Evolutionary conservation across 495 filamentous ascomycete species (phyloP), one percentile per base, ranked within the genome.

Genomic region (Penicillium canescens): DNA sequence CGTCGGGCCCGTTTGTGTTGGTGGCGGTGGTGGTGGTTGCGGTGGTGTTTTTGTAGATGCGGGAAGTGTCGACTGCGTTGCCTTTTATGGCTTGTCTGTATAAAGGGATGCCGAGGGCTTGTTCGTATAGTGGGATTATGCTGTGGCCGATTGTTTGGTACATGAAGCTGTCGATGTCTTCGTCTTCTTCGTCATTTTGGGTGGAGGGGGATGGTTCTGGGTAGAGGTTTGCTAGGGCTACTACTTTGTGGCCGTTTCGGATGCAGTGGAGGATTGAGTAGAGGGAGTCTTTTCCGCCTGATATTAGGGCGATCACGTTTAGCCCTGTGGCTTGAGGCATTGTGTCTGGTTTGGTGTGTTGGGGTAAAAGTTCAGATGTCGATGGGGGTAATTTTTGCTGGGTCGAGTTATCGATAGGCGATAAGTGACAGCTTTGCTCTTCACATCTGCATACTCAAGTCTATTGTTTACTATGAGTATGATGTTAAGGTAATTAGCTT

Each of bases 111-210:
- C 76, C 79, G 3, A 96, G 84, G 2, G 89, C 90, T 28, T 80
- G 60, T 53, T 85, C 83, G 67, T 96, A 98, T 16, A 96, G 80
- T 6, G 93, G 94, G 43, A 97, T 87, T 16, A 97, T 72, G 46
- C 78, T 77, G 72, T 97, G 92, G 36, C 94, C 94, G 46, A 95
- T 89, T 1, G 95, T 98, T 75, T 98, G 94, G 79, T 97, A 98
- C 94, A 98, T 98, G 84, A 91, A 96, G 78, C 90, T 96, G 72
- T 98, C 88, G 58, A 94, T 80, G 70, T 95, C 91, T 53, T 85
- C 76, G 52, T 84, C 80, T 42, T 77, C 76, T 7, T 61, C 59
- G 21, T 57, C 55, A 46, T 52, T 14, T 28, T 40, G 24, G 10
- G 37, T 11, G 12, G 36, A 21, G 21, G 36, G 28, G 6, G 40